Base-by-base conservation (phyloP, 768 basidiomycete species). In the Mycena venus region DNA sequence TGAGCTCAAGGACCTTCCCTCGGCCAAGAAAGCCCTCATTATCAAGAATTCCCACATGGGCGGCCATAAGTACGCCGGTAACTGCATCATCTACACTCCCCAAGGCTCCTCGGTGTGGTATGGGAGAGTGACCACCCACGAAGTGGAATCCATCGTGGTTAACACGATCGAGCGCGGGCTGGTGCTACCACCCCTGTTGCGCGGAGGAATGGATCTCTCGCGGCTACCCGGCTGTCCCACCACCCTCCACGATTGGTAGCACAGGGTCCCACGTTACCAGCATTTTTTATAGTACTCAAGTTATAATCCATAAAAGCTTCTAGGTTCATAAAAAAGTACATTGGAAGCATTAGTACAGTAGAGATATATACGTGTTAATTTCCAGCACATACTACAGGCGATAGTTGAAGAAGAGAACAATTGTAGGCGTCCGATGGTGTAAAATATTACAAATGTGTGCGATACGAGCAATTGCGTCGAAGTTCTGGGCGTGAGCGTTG, bases 41-140 rank as follows among this genome's bases (percentile, higher is more conserved):
- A 85, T 99, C 79, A 92, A 90, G 79, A 94, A 92, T 67, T 97
- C 96, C 31, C 98, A 99, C 85, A 88, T 97, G 51, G 97, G 98
- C 25, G 97, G 97, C 3, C 98, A 99, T 86, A 93, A 93, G 78
- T 99, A 93, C 80, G 94, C 96, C 42, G 97, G 97, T 0, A 76
- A 76, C 23, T 76, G 75, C 40, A 72, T 76, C 94, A 95, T 99
- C 79, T 93, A 95, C 83, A 95, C 92, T 56, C 96, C 97, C 0
- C 89, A 91, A 69, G 97, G 97, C 25, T 90, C 94, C 27, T 91
- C 92, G 44, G 89, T 99, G 32, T 99, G 96, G 93, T 99, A 99
- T 79, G 98, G 98, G 25, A 92, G 98, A 29, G 96, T 98, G 8
- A 94, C 94, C 29, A 93, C 97, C 10, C 94, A 96, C 80, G 95